Base-by-base conservation (phyloP, 352 stramenopile species). In the Pythium apleroticum region DNA sequence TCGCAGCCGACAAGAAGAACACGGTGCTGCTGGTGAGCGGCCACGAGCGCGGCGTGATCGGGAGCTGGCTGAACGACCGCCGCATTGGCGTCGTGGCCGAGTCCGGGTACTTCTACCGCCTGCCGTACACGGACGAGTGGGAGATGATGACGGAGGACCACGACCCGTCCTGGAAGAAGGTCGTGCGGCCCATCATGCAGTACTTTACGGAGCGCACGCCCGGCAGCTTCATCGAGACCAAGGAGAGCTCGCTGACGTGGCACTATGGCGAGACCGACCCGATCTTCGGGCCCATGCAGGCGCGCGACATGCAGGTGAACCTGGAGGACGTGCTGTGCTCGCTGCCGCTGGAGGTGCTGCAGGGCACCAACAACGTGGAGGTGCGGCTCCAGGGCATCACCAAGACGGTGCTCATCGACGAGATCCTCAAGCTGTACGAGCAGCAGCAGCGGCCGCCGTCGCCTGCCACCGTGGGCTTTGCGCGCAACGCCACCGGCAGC, bases 251-350 rank as follows among this genome's bases (percentile, higher is more conserved):
- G 14, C 54, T 90, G 12, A 75, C 77, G n/a, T 89, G 80, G 80
- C 76, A 86, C 54, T 88, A 91, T 67, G 80, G 80, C 10, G 81
- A 91, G 28, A 88, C 83, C 8, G 84, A 93, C 57, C 76, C 81
- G 14, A 88, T 88, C 55, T 89, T 91, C 72, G 84, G 84, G 0
- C 76, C 81, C 9, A 93, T 90, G 86, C 86, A 95, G 60, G 86
- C 84, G 2, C 86, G 87, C 20, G 86, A 95, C 58, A 95, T 95
- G 86, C 86, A 93, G 65, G 85, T 95, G 19, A 88, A 95, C 56
- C 68, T 95, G 60, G 86, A 95, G 73, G 86, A 95, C 61, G 82
- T 91, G n/a, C 56, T 95, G 52, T 89, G 81, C 39, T 91, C 90
- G 49, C 45, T 95, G 55, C 86, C 86, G 17, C 70, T 95, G 41